A percentile compares a stretch with the other conserved stretches of the same genome.
These are phyloP conservation scores for Hypoxylon perforatum DNA, from an alignment of 495 filamentous ascomycete species.

Conservation along the genomic window DNA sequence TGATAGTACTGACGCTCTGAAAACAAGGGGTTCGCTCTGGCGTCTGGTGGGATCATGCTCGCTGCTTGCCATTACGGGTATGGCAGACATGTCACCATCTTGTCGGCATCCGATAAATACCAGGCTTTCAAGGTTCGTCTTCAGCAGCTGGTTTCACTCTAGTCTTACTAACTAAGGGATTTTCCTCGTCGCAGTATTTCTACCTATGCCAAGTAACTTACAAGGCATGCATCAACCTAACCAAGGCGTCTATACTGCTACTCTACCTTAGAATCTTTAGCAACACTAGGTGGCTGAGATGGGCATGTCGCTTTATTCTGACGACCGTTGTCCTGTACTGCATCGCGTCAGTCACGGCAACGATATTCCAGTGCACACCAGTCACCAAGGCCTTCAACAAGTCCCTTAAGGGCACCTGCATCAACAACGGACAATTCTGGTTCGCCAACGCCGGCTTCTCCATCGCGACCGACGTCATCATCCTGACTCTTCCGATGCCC, in stretches of 20 bases:
- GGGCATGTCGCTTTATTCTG: slow-evolving; percentile 38
- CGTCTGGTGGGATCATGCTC: slow-evolving; percentile 44
- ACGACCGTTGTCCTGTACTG: slow-evolving; percentile 37
- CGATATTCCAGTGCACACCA: slow-evolving; percentile 66
- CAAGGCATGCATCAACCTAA: slow-evolving; percentile 47
- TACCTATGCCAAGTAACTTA: slow-evolving; percentile 49
- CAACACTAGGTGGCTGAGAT: slow-evolving; percentile 44
- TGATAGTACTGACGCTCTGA: neutral
- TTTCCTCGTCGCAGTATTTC: slow-evolving; percentile 34
- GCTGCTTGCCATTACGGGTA: slow-evolving; percentile 45
- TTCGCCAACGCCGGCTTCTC: slow-evolving; percentile 66
- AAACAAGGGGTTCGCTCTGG: slow-evolving; percentile 33
- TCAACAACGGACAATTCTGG: slow-evolving; percentile 55
- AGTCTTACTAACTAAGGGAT: slow-evolving; percentile 9
- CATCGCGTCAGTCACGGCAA: slow-evolving; percentile 44
- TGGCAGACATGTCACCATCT: slow-evolving; percentile 34
- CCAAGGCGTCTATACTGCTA: slow-evolving; percentile 50
- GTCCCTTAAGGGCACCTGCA: slow-evolving; percentile 60
- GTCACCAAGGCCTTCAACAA: slow-evolving; percentile 65
- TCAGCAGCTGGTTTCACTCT: too few relatives aligned
- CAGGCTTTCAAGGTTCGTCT: slow-evolving; percentile 42
- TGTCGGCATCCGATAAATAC: slow-evolving; percentile 30
- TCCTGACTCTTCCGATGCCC: slow-evolving; percentile 67
- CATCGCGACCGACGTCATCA: slow-evolving; percentile 65
- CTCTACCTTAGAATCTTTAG: slow-evolving; percentile 51